Conservation (phyloP, 805 yeast genomes). For the Isabelozyma pseudorhagii region DNA sequence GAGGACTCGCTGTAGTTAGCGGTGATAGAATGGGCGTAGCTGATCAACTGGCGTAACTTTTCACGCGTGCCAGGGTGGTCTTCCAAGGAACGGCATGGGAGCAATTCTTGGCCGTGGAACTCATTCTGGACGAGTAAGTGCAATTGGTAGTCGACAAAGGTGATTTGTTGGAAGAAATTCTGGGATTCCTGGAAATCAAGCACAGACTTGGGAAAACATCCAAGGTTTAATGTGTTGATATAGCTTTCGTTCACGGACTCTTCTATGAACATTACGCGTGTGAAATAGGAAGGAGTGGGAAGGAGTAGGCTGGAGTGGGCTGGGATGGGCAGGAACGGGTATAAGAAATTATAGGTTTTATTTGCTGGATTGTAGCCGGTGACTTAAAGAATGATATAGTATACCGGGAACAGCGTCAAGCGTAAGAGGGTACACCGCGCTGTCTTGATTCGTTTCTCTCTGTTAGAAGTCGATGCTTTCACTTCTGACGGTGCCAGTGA, state of each 20-base stretch:
- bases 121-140: constrained; percentile 29
- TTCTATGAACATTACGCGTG: constrained; percentile 20
- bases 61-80: constrained; percentile 10
- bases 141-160: constrained; percentile 36
- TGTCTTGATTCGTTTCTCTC: too few relatives aligned
- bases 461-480: too few relatives aligned
- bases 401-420: too few relatives aligned
- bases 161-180: constrained; percentile 29
- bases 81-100: constrained; percentile 8
- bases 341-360: too few relatives aligned
- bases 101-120: constrained; percentile 20
- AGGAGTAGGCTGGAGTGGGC: too few relatives aligned
- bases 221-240: constrained; percentile 27
- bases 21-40: constrained; percentile 21
- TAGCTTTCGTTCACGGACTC: constrained; percentile 20
- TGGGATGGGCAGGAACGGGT: too few relatives aligned
- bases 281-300: too few relatives aligned
- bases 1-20: constrained; percentile 19
- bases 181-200: constrained; percentile 30
- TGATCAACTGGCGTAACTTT: constrained; percentile 22
- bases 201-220: constrained; percentile 36
- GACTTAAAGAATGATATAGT: too few relatives aligned
- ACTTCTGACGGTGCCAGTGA: too few relatives aligned
- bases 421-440: too few relatives aligned
- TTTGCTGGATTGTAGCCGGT: too few relatives aligned